Evolutionary conservation across 2,329 filamentous ascomycete genomes (phyloP), one percentile per base, ranked within the genome.

Genomic region (Teratosphaeria zuluensis): DNA sequence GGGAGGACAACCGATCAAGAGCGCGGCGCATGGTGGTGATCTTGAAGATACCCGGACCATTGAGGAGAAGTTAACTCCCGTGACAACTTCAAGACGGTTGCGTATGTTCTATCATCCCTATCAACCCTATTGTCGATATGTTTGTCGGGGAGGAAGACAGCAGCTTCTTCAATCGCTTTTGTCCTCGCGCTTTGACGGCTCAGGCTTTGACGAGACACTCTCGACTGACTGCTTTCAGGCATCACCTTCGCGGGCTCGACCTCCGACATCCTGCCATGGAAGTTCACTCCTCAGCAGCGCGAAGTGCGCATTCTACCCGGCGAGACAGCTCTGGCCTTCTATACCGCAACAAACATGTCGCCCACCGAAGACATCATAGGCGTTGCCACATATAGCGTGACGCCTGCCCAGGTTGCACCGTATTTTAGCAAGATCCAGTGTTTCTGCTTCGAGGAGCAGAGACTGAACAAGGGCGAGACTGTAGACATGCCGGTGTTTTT

Each of bases 401-500:
- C 92, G 2, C 94, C 94, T 0, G 94, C 85, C 3, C 94, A 99
- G 76, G 92, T 95, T 52, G 92, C 94, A 51, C 92, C 90, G 1
- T 99, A 99, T 74, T 99, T 99, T 72, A 95, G 89, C 83, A 99
- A 99, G 82, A 99, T 99, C 53, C 94, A 99, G 75, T 99, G 94
- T 72, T 99, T 99, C 75, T 99, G 94, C 75, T 99, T 99, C 69
- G 94, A 99, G 77, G 92, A 82, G 73, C 94, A 99, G 80, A 82
- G 95, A 62, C 76, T 99, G 64, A 92, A 94, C 71, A 92, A 92
- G 5, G 92, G 92, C 52, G 95, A 99, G 80, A 94, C 91, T 52
- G 94, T 99, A 57, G 94, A 99, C 74, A 99, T 99, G 95, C 95
- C 94, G 0, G 95, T 99, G 0, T 99, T 99, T 75, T 99, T 99